Evolutionary conservation across 2,329 filamentous ascomycete species (phyloP).

Genomic region (Aspergillus cejpii): DNA sequence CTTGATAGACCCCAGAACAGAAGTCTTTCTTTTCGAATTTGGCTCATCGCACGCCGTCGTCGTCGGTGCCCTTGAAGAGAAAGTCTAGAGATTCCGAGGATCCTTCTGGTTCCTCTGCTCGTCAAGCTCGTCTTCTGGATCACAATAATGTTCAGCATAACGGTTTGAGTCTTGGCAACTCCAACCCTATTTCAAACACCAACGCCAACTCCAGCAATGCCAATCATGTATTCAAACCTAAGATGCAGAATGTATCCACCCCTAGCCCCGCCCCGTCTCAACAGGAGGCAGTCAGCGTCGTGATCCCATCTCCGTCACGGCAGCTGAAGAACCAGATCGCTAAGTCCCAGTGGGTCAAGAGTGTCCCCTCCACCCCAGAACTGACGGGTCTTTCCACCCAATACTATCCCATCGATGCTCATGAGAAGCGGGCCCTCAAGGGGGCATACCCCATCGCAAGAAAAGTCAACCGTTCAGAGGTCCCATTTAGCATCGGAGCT

Average conservation of each 20-base stretch:
- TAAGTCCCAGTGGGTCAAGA: conserved; percentile 4
- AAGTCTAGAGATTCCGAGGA: conserved; percentile 10
- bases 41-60: conserved; percentile 14
- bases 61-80: conserved; percentile 14
- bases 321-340: conserved; percentile 15
- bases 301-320: conserved; percentile 22
- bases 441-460: conserved; percentile 17
- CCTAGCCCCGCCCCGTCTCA: background rate
- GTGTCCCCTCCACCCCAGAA: background rate
- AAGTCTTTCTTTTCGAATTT: conserved; percentile 8
- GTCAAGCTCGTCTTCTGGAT: too few species aligned
- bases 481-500: conserved; percentile 7
- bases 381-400: conserved; percentile 15
- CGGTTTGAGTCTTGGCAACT: background rate
- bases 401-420: conserved; percentile 21
- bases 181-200: background rate
- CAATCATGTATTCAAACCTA: background rate
- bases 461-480: conserved; percentile 9
- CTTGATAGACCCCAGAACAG: background rate
- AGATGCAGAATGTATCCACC: conserved; percentile 8
- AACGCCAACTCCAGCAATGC: background rate
- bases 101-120: too few species aligned
- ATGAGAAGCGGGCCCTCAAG: conserved; percentile 14
- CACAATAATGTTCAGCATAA: background rate
- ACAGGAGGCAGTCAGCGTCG: conserved; percentile 13